A percentile compares a stretch with the other conserved stretches of the same genome.
Evolutionary conservation across 257 asterid species (phyloP).

Genomic region (Scutellaria baicalensis): DNA sequence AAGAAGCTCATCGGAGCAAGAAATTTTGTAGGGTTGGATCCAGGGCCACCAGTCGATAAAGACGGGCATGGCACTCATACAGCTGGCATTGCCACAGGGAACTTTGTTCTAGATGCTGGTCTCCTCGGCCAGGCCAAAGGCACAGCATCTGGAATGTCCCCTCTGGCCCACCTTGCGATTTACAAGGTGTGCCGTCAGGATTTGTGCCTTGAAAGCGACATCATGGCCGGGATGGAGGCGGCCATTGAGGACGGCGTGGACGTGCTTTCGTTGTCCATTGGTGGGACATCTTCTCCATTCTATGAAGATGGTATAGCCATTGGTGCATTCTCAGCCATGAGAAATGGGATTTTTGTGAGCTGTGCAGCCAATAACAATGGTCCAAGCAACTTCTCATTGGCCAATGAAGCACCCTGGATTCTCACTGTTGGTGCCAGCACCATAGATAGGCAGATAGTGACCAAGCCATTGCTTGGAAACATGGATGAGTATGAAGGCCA

Average conservation of each 20-base stretch:
- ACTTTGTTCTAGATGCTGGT: conserved; percentile 25
- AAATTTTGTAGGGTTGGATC: conserved; percentile 1
- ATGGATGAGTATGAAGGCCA: conserved; percentile 17
- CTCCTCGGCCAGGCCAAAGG: conserved; percentile 31
- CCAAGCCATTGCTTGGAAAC: conserved; percentile 24
- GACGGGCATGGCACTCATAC: conserved; percentile 39
- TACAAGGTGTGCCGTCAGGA: conserved; percentile 5
- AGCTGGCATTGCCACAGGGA: conserved; percentile 32
- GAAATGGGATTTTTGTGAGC: conserved; percentile 25
- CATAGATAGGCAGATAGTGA: conserved; percentile 10
- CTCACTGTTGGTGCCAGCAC: conserved; percentile 37
- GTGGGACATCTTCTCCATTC: neutral
- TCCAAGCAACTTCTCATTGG: neutral
- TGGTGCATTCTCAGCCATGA: conserved; percentile 23
- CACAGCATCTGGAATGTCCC: conserved; percentile 25
- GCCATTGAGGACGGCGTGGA: conserved; percentile 35
- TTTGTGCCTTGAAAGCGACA: conserved; percentile 1
- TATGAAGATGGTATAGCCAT: conserved; percentile 17
- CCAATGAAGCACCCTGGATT: conserved; percentile 40
- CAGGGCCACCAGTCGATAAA: conserved; percentile 17
- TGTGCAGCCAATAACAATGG: conserved; percentile 28
- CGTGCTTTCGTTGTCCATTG: conserved; percentile 24
- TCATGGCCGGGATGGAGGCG: conserved; percentile 18
- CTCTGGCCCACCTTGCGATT: conserved; percentile 24
- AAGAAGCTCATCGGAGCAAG: conserved; percentile 48